phyloP scores from a whole-genome alignment of 1,284 basidiomycete genomes.

The Microbotryum silenes-acaulis region DNA sequence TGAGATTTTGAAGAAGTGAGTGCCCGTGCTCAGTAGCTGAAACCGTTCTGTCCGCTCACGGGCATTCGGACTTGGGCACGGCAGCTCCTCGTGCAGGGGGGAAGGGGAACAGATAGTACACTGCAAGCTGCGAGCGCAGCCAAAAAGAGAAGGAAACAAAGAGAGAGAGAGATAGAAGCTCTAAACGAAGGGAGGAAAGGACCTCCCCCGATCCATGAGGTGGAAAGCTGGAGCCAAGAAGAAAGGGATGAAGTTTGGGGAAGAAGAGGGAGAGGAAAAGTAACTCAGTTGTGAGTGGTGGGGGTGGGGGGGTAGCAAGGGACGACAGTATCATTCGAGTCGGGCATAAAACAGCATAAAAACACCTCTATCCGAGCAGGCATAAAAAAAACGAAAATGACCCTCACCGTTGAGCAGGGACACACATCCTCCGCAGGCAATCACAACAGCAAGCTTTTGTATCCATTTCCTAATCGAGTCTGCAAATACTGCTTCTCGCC shows the following conservation, averaged over 20 bases:
- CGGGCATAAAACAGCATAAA: background rate
- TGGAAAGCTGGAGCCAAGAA: background rate
- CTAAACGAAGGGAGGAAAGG: background rate
- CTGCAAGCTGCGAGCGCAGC: too few relatives aligned
- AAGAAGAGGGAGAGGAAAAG: background rate
- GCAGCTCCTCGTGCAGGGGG: too few relatives aligned
- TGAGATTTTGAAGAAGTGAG: constrained; percentile 1
- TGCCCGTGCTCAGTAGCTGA: background rate
- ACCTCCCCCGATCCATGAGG: background rate
- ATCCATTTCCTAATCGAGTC: too few relatives aligned
- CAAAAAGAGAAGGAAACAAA: too few relatives aligned
- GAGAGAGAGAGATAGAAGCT: background rate
- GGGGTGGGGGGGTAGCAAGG: background rate
- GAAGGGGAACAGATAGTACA: too few relatives aligned
- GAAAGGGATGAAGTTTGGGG: background rate
- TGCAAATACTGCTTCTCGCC: too few relatives aligned
- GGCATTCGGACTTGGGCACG: too few relatives aligned
- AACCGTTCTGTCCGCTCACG: too few relatives aligned
- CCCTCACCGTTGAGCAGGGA: too few relatives aligned
- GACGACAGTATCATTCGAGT: background rate
- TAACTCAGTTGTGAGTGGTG: background rate
- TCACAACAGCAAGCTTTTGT: too few relatives aligned
- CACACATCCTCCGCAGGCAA: too few relatives aligned
- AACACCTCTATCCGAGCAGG: background rate
- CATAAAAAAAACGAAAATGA: too few relatives aligned